Evolutionary conservation across 805 yeast genomes (phyloP), one percentile per base, ranked within the genome.

Genomic region (Candida verbasci): DNA sequence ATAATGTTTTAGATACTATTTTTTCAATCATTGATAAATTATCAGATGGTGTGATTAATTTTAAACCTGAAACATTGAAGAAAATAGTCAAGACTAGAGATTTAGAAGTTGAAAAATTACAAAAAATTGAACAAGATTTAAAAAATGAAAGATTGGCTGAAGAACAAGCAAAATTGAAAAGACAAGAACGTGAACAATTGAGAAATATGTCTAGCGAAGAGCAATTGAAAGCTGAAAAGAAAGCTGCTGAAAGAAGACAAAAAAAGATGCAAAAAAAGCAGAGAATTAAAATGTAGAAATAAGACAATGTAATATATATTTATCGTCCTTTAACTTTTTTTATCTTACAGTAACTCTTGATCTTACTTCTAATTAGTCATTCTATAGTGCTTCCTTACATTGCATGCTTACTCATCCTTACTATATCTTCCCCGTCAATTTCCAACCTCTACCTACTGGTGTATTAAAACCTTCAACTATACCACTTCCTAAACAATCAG

Each of bases 71-170:
- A 56, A 70, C 88, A 39, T 63, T 79, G 42, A 83, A 79, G 59
- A 91, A 86, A 68, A 71, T 87, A 40, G 77, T 71, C 55, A 80
- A 79, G 53, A 76, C 85, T 35, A 87, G 98, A 71, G 83, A 80
- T 46, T 65, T 59, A 26, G 97, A 89, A 65, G 52, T 76, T 33
- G 61, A 70, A 41, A 87, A 86, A 65, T 68, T 89, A 46, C 70
- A 74, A 49, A 87, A 83, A 65, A 60, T 69, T n/a, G 69, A 73
- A 47, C 91, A 86, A 41, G 80, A 74, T 11, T 60, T 60, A 35
- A 78, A 76, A 52, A 75, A 76, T 44, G 96, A 86, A 56, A 78
- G 75, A 50, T 62, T 79, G 34, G 83, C 79, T 42, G 80, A 73
- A 43, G 80, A 80, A 76, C 82, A 80, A 61, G 76, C 82, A 22